A percentile compares a stretch with the other conserved stretches of the same genome.
These are phyloP conservation scores for Mortierella sp. DNA, from an alignment of 371 early-diverging fungal species.

Conservation along the genomic window DNA sequence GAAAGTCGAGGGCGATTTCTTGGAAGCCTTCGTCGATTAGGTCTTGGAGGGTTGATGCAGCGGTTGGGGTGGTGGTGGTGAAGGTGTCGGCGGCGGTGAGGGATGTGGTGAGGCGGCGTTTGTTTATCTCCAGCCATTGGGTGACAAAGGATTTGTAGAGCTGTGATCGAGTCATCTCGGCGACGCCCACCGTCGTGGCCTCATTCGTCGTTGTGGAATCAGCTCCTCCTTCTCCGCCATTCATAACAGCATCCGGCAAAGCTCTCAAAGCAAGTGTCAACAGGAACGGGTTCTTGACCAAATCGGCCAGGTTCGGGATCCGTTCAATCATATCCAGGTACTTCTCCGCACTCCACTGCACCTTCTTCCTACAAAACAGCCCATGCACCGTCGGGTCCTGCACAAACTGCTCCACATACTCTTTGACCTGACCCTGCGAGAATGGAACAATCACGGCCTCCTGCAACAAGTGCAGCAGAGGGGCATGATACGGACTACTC, in stretches of 20 bases:
- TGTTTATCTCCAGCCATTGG: conserved; percentile 12
- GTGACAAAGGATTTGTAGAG: neutral
- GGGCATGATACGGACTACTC: too few species aligned
- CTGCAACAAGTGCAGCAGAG: neutral
- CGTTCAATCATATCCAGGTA: neutral
- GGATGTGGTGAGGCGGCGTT: neutral
- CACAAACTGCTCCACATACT: conserved; percentile 13
- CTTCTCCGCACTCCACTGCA: neutral
- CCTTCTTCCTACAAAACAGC: too few species aligned
- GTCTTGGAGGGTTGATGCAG: too few species aligned
- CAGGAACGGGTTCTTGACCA: conserved; percentile 6
- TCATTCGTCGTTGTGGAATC: neutral
- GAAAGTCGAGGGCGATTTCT: neutral
- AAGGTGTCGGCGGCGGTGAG: too few species aligned
- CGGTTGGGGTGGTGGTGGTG: too few species aligned
- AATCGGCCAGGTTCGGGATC: neutral
- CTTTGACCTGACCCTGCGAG: conserved; percentile 7
- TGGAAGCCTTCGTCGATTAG: neutral
- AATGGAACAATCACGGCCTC: conserved; percentile 19
- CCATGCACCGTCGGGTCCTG: too few species aligned
- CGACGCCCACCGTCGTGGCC: neutral
- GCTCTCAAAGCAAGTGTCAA: neutral
- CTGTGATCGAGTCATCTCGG: neutral
- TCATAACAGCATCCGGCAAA: neutral
- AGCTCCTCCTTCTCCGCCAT: too few species aligned